Base-by-base conservation (phyloP, 2,329 filamentous ascomycete genomes). In the Sphaerostilbella broomeana region DNA sequence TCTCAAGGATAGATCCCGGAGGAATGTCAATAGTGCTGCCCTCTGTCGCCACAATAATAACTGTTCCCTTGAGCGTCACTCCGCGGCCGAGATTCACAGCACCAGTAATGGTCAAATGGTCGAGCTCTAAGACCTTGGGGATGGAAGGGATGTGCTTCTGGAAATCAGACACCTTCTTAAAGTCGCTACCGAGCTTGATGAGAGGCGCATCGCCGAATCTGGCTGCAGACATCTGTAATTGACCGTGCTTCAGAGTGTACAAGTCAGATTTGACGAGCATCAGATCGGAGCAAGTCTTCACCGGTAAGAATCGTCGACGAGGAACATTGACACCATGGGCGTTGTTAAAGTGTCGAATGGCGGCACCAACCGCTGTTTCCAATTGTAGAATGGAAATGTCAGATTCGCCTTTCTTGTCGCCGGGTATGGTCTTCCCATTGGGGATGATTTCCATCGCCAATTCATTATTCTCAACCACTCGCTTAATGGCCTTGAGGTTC, bases 201-300 rank as follows among this genome's bases (percentile, higher is more conserved):
- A 98, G 77, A 42, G 92, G 92, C 34, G 92, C 90, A 53, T 92
- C 89, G 51, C 92, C 92, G 66, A 98, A 97, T 53, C 92, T 87
- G 73, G 82, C 89, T 52, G 88, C 81, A 76, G 94, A 94, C 71
- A 98, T 94, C 62, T 95, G 79, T 51, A 98, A 80, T 74, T 97
- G 90, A 52, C 92, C 92, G 71, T 98, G 92, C 80, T 95, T 92
- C 54, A 98, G 80, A 8, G 88, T 94, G 80, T 98, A 98, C 46
- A 98, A 79, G 61, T 98, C 92, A 18, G 92, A 97, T 79, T 98
- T 98, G 78, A 98, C 92, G 47, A 98, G 84, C 88, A 98, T 94
- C 51, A 98, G 77, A 63, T 98, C 92, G 38, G 92, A 98, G 79
- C 90, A 98, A 16, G 92, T 98, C 86, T 98, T 98, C 74, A 98